Conservation (phyloP, 225 moss, liverwort and hornwort genomes). For the Climacium dendroides region DNA sequence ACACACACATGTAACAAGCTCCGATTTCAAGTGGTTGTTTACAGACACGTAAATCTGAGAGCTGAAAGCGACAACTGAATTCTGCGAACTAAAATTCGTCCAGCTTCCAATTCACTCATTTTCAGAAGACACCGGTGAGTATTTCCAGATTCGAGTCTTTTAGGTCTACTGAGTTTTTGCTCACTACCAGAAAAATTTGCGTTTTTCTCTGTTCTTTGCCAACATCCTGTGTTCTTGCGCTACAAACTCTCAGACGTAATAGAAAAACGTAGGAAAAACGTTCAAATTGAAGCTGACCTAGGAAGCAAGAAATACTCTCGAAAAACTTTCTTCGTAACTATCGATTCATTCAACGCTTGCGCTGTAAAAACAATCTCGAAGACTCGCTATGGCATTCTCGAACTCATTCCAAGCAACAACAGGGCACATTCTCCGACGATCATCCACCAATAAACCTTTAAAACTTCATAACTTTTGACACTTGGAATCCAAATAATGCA, state of each 20-base stretch:
- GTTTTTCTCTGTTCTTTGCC: neutral
- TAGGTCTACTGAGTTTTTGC: too few species aligned
- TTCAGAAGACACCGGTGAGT: neutral
- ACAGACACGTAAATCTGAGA: neutral
- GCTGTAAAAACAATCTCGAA: neutral
- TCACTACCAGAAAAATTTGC: neutral
- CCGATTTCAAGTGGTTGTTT: neutral
- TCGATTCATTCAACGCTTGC: neutral
- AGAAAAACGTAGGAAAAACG: too few species aligned
- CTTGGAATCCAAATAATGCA: neutral
- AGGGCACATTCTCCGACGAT: neutral
- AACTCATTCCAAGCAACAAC: neutral
- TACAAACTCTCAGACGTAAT: neutral
- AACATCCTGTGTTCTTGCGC: neutral
- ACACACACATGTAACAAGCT: neutral
- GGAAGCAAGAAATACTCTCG: neutral
- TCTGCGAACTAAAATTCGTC: neutral
- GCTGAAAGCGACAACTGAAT: neutral
- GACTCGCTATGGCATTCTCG: neutral
- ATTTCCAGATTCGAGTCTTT: neutral
- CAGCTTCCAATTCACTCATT: neutral
- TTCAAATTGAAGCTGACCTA: neutral
- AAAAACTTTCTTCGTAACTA: neutral
- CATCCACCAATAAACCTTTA: neutral
- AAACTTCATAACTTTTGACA: neutral